Conservation (phyloP, 257 asterid genomes). For the Solanum bulbocastanum region DNA sequence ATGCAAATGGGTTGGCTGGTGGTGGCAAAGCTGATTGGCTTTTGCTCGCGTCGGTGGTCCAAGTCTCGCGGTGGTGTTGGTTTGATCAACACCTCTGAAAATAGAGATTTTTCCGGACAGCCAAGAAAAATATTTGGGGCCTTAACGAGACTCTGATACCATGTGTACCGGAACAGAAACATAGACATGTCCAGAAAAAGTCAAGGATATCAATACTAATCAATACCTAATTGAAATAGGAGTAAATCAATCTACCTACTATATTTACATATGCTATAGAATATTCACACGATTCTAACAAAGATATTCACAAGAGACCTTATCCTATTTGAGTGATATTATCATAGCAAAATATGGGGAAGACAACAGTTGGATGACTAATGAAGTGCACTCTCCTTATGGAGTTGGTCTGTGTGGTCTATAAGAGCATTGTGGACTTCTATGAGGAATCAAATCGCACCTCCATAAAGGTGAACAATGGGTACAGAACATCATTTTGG, state of each 20-base stretch:
- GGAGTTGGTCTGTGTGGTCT: neutral
- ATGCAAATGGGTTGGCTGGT: neutral
- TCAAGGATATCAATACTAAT: neutral
- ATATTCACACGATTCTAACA: neutral
- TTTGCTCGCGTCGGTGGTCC: neutral
- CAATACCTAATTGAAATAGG: neutral
- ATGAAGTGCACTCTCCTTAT: neutral
- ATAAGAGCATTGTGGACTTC: neutral
- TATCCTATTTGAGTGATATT: neutral
- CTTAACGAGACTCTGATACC: neutral
- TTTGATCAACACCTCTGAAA: neutral
- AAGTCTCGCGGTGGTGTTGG: neutral
- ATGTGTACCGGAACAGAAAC: neutral
- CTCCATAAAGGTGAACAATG: neutral
- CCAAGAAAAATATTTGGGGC: neutral
- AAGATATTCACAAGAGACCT: neutral
- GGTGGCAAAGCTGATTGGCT: neutral
- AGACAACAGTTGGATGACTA: neutral
- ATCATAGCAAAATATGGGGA: neutral
- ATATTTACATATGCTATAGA: neutral
- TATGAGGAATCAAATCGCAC: neutral
- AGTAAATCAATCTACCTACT: neutral
- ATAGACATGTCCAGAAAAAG: neutral
- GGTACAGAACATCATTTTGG: neutral
- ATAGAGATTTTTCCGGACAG: neutral